phyloP scores from a whole-genome alignment of 1,139 yeast species.

The Geotrichum macrosporum region DNA sequence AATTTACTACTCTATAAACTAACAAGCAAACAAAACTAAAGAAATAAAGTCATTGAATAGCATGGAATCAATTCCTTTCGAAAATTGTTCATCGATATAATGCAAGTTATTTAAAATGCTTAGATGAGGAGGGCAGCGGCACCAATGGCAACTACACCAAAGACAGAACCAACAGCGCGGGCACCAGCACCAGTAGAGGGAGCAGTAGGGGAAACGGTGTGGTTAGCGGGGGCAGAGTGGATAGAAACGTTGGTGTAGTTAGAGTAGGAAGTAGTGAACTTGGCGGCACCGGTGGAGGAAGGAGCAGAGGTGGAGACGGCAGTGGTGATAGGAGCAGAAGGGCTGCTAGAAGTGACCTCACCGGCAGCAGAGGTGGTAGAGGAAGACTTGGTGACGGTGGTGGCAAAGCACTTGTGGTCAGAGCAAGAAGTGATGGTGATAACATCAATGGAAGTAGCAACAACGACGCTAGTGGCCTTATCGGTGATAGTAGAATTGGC shows the following conservation, averaged over 20 bases:
- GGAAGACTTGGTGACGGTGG: slow-evolving; percentile 5
- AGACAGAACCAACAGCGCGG: slow-evolving; percentile 30
- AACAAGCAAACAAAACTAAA: not conserved
- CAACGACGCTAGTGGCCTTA: slow-evolving; percentile 25
- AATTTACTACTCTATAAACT: slow-evolving; percentile 3
- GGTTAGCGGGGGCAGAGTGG: slow-evolving; percentile 16
- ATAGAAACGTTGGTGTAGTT: not conserved
- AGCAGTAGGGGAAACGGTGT: slow-evolving; percentile 23
- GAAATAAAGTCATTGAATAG: slow-evolving; percentile 1
- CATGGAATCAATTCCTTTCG: slow-evolving; percentile 1
- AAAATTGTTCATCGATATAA: not conserved
- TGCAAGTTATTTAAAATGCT: slow-evolving; percentile 11
- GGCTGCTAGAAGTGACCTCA: too few species aligned
- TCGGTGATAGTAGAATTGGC: slow-evolving; percentile 25
- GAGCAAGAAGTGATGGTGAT: slow-evolving; percentile 16
- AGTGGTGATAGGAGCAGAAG: slow-evolving; percentile 13
- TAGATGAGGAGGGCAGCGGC: slow-evolving; percentile 27
- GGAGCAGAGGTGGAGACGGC: slow-evolving; percentile 13
- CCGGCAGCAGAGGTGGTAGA: slow-evolving; percentile 9
- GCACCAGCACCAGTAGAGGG: slow-evolving; percentile 29
- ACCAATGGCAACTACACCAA: slow-evolving; percentile 30
- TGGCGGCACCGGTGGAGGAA: slow-evolving; percentile 17
- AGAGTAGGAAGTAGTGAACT: slow-evolving; percentile 3
- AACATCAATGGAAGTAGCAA: slow-evolving; percentile 8
- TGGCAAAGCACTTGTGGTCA: slow-evolving; percentile 13